These are phyloP conservation scores for Panus rudis DNA, from an alignment of 768 basidiomycete genomes.

Conservation along the genomic window DNA sequence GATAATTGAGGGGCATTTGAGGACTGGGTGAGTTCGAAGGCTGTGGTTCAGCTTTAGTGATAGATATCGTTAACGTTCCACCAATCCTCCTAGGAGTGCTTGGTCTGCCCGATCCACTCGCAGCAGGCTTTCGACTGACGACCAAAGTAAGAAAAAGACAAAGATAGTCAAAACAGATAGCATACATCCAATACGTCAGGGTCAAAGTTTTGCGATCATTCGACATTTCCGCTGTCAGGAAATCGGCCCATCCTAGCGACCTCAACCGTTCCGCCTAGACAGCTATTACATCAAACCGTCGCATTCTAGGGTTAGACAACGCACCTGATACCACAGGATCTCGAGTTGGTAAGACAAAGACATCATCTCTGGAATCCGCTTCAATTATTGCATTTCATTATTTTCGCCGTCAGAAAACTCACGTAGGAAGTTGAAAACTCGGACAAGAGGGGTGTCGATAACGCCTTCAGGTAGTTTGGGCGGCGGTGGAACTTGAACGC, in stretches of 20 bases:
- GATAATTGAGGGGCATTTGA: not conserved
- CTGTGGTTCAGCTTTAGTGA: slow-evolving; percentile 44
- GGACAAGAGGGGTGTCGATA: slow-evolving; percentile 77
- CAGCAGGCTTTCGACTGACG: slow-evolving; percentile 32
- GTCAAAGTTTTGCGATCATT: slow-evolving; percentile 60
- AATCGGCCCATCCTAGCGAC: slow-evolving; percentile 82
- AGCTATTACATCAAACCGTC: not conserved
- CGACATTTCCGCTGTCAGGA: slow-evolving; percentile 63
- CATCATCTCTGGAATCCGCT: slow-evolving; percentile 62
- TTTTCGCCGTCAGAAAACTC: slow-evolving; percentile 23
- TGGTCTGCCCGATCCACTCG: slow-evolving; percentile 23
- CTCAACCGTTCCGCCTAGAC: slow-evolving; percentile 63
- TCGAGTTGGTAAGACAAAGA: slow-evolving; percentile 90
- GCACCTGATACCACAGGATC: slow-evolving; percentile 74
- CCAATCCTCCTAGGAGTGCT: too few relatives aligned
- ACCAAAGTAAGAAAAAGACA: slow-evolving; percentile 4
- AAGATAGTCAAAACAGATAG: slow-evolving; percentile 1
- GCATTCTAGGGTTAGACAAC: slow-evolving; percentile 1
- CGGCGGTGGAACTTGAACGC: slow-evolving; percentile 34
- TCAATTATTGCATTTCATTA: slow-evolving; percentile 8
- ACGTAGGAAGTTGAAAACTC: slow-evolving; percentile 89
- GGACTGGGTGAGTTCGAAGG: slow-evolving; percentile 27
- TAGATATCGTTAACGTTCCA: slow-evolving; percentile 68
- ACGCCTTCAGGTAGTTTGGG: slow-evolving; percentile 52
- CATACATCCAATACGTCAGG: slow-evolving; percentile 84